Percentiles rank a stretch among this genome's conserved stretches.
These are phyloP conservation scores for Fistulifera pelliculosa DNA, from an alignment of 108 stramenopile species.

Conservation along the genomic window DNA sequence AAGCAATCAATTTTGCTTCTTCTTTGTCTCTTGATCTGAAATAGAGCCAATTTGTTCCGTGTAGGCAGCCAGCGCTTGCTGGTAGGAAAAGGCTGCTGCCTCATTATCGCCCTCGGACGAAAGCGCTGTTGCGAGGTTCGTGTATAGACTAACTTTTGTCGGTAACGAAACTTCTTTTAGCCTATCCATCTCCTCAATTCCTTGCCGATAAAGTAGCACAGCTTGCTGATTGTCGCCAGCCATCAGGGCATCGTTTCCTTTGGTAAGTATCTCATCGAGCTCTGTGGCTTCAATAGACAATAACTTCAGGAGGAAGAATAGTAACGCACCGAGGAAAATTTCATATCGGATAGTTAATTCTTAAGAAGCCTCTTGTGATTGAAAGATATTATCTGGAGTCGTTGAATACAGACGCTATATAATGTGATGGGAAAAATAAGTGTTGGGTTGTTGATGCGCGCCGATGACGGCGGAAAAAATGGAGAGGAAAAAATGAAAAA, in stretches of 20 bases:
- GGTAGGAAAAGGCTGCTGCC: slow-evolving; percentile 18
- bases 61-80: slow-evolving; percentile 22
- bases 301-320: no score
- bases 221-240: slow-evolving; percentile 10
- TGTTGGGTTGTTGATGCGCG: no score
- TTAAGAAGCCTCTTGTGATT: no score
- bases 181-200: slow-evolving; percentile 9
- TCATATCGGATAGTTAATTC: no score
- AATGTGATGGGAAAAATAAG: no score
- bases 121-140: slow-evolving; percentile 38
- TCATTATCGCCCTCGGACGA: slow-evolving; percentile 22
- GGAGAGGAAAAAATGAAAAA: no score
- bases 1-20: slow-evolving; percentile 29
- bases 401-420: no score
- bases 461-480: no score
- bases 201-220: slow-evolving; percentile 21
- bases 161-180: slow-evolving; percentile 20
- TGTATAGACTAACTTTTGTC: slow-evolving; percentile 24
- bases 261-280: not conserved
- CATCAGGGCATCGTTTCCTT: slow-evolving; percentile 5
- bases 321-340: no score
- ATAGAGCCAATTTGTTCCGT: slow-evolving; percentile 17
- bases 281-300: no score
- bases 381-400: no score
- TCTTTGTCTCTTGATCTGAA: slow-evolving; percentile 8